phyloP scores from a whole-genome alignment of 441 rosid species.

The Adansonia rubrostipa region DNA sequence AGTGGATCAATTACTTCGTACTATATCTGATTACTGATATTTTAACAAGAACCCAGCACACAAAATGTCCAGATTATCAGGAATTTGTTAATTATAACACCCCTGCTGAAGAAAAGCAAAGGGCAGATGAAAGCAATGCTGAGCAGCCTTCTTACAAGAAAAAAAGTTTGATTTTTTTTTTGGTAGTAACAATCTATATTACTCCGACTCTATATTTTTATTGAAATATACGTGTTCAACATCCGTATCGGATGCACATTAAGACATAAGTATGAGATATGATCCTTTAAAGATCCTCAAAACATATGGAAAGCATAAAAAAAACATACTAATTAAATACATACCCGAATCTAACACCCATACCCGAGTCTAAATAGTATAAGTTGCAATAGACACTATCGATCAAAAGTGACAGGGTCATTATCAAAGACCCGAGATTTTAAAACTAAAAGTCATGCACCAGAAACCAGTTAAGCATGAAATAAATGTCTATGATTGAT shows the following conservation, averaged over 20 bases:
- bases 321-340: no score
- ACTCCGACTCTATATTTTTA: no score
- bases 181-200: no score
- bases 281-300: no score
- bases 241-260: no score
- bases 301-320: no score
- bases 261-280: no score
- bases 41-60: background rate
- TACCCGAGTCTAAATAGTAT: no score
- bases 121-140: slow-evolving; percentile 1
- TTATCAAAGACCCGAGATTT: background rate
- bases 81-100: background rate
- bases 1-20: background rate
- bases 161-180: no score
- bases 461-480: slow-evolving; percentile 1
- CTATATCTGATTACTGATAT: background rate
- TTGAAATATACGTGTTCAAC: no score
- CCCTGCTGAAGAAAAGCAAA: background rate
- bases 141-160: background rate
- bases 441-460: background rate
- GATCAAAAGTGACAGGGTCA: background rate
- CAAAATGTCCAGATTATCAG: background rate
- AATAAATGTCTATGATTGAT: slow-evolving; percentile 23
- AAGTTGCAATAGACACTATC: no score
- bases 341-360: no score